Evolutionary conservation across 1,139 yeast genomes (phyloP).

Genomic region (Diutina sp.): DNA sequence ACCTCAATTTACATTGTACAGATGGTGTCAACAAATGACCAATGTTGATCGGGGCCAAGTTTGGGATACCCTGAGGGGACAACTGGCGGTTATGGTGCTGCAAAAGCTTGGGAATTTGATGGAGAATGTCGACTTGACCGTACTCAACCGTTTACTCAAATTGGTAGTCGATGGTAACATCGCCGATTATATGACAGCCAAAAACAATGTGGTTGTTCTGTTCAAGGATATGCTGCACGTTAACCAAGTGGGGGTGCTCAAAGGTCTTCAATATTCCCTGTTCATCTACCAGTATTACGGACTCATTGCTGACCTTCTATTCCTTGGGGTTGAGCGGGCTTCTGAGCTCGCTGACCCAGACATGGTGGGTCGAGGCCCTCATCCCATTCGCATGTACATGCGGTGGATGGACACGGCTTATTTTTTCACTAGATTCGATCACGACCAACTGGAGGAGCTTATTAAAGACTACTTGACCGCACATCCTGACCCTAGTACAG

Average conservation of each 20-base stretch:
- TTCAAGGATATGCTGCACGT: conserved; percentile 94
- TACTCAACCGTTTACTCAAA: conserved; percentile 69
- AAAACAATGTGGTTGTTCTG: conserved; percentile 69
- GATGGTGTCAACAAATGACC: conserved; percentile 93
- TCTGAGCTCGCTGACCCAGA: conserved; percentile 47
- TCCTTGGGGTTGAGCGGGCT: conserved; percentile 82
- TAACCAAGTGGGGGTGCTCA: conserved; percentile 74
- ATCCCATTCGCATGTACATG: conserved; percentile 69
- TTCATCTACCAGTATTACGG: conserved; percentile 89
- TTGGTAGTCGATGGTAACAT: conserved; percentile 79
- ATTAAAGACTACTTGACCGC: conserved; percentile 67
- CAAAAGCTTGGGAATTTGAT: conserved; percentile 57
- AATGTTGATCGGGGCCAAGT: conserved; percentile 44
- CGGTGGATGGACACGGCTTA: conserved; percentile 78
- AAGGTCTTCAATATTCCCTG: conserved; percentile 85
- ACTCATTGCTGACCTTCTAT: conserved; percentile 63
- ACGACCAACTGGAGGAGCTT: conserved; percentile 57
- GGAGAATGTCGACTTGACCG: conserved; percentile 80
- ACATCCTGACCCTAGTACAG: conserved; percentile 87
- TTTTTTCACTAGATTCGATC: conserved; percentile 63
- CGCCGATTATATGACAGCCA: conserved; percentile 91
- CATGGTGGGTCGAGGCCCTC: conserved; percentile 23
- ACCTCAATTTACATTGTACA: conserved; percentile 82
- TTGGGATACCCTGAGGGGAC: conserved; percentile 70
- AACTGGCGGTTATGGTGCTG: conserved; percentile 76